Evolutionary conservation across 805 yeast genomes (phyloP), one percentile per base, ranked within the genome.

Genomic region (Priceomyces castillae): DNA sequence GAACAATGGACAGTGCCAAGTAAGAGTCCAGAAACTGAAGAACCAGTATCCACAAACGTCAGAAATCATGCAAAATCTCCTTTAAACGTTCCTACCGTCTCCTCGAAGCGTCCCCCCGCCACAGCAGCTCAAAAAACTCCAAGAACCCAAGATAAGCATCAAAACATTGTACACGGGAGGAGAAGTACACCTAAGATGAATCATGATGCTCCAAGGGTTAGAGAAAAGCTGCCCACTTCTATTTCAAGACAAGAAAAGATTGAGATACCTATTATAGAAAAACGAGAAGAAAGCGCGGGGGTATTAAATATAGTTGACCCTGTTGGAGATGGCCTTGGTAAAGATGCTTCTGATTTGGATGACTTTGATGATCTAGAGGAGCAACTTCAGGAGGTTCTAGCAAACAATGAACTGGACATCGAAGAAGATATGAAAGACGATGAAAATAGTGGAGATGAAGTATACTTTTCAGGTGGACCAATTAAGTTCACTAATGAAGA

Each of bases 281-380:
- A 14, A 11, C 17, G 6, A 12, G 20, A 33, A 6, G 15, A 10
- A 17, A 19, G 15, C 15, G 14, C 9, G 12, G 36, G 12, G 17
- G 23, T 15, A 17, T 9, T 12, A 16, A 16, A 15, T 10, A 6
- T 10, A 6, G 7, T 16, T 15, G 15, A 33, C 4, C n/a, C 23
- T 33, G 20, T 9, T 10, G 20, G 37, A 31, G 37, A 42, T 23
- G n/a, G 14, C 15, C 14, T 38, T 42, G 20, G 35, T 33, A n/a
- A 43, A 30, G 30, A 30, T 15, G 28, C 41, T n/a, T 31, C 30
- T 16, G 46, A 42, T 15, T 14, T 44, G n/a, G 69, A 71, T 51
- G 75, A 70, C 22, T 71, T 71, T 45, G 65, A 65, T 33, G 75
- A 70, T 48, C 58, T 71, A 35, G 76, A 71, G 40, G 69, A 68